Base-by-base conservation (phyloP, 768 basidiomycete genomes). In the Mycena rebaudengoi region DNA sequence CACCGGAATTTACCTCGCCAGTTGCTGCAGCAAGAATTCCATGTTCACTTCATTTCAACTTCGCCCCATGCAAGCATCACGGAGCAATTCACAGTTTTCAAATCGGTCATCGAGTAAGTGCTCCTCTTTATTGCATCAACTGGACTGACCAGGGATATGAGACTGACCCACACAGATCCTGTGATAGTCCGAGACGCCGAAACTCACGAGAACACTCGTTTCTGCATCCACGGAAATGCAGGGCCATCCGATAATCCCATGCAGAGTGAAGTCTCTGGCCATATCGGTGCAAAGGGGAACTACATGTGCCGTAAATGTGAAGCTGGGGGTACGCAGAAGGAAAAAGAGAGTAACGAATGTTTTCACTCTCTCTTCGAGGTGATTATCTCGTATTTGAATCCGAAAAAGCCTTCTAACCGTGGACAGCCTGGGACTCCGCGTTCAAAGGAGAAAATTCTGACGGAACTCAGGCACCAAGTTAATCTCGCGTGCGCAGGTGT, bases 41-140 rank as follows among this genome's bases (percentile, higher is more conserved):
- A 76, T 69, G 70, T 75, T 32, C 76, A 76, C 16, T 82, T 82
- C 60, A 59, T 79, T 4, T 80, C 77, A 7, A 80, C 79, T 1
- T 84, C 80, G 2, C 73, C 72, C 8, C 60, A 76, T 53, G 79
- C 81, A 1, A 55, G 66, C 10, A 62, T 75, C 16, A 49, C 73
- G 3, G 82, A 83, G 60, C 80, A 83, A 53, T 76, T 81, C 48
- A 66, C 71, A 5, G 75, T 67, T 0, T 68, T 82, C 6, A 72
- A 75, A 40, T n/a, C 71, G 8, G 55, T 70, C 7, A 21, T 35
- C 6, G 35, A 26, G 50, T 32, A 52, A 32, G 10, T 12, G 33
- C 32, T 44, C 25, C 39, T 28, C 13, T 18, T 7, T 13, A 25
- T 7, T 25, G 23, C 5, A 46, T 8, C 45, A 25, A 16, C 26